Evolutionary conservation across 768 basidiomycete species (phyloP), one percentile per base, ranked within the genome.

Genomic region (Hypholoma sublateritium): DNA sequence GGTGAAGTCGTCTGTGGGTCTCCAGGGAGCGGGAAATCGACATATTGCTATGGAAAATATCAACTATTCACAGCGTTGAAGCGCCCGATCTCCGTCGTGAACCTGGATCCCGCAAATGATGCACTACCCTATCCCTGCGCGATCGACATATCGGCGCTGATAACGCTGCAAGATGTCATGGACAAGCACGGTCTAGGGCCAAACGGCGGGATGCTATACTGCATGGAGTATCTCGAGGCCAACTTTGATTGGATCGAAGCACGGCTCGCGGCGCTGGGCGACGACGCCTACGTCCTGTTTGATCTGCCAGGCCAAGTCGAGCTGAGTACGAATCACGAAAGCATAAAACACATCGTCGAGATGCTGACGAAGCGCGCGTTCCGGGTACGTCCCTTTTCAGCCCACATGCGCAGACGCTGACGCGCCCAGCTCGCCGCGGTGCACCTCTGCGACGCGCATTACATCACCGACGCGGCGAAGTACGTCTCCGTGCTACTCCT

Each of bases 271-370:
- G 85, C 82, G 64, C 75, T 89, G 19, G 88, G 85, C 16, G 74
- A 77, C 24, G 90, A 92, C 60, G 85, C 86, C 21, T 98, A 96
- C 71, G 82, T 98, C 37, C 77, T 99, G 35, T 97, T 99, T 70
- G 97, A 99, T 70, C 82, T 97, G 4, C 95, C 97, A 0, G 97
- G 97, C 1, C 97, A 99, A 75, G 97, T 98, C 50, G 97, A 99
- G 71, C 76, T 99, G 46, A 94, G 91, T 71, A 99, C 97, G 50
- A 97, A 96, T 69, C 96, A 98, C 69, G 86, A 88, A 7, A 93
- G 93, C 65, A 68, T 98, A 63, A 94, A 91, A 75, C 79, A 77
- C 50, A 89, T 98, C 59, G 79, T 96, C 4, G 79, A 81, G 39
- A 84, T 76, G 66, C 73, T 69, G 57, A 77, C 77, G 41, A 95